Percentiles rank a stretch among this genome's conserved stretches.
phyloP scores from a whole-genome alignment of 306 rosid genomes.

The Senna tora region DNA sequence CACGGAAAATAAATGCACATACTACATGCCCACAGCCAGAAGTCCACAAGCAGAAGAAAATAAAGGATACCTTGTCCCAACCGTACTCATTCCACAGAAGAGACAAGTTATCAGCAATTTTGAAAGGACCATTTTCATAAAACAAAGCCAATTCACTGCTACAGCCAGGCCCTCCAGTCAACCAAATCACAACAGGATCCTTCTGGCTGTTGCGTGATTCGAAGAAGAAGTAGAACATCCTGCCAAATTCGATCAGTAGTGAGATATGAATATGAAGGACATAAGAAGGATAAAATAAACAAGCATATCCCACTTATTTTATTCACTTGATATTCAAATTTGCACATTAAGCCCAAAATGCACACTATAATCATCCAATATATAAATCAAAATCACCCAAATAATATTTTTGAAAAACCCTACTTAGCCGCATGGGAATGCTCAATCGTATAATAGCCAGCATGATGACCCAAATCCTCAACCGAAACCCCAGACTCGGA shows the following conservation, averaged over 20 bases:
- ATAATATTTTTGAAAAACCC: not conserved
- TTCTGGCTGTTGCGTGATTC: slow-evolving; percentile 76
- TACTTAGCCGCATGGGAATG: slow-evolving; percentile 87
- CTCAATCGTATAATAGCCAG: slow-evolving; percentile 82
- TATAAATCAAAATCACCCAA: not conserved
- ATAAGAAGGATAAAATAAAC: slow-evolving; percentile 8
- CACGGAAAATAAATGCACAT: not conserved
- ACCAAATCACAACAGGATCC: slow-evolving; percentile 96
- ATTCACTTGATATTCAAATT: not conserved
- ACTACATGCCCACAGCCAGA: not conserved
- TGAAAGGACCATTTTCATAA: slow-evolving; percentile 94
- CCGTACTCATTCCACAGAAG: slow-evolving; percentile 92
- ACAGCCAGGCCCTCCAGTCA: slow-evolving; percentile 99
- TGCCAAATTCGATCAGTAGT: slow-evolving; percentile 36
- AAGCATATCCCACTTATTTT: slow-evolving; percentile 12
- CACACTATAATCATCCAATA: not conserved
- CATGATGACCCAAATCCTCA: slow-evolving; percentile 86
- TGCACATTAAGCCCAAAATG: not conserved
- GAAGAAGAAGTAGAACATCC: slow-evolving; percentile 96
- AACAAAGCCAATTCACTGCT: slow-evolving; percentile 97
- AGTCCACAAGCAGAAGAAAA: not conserved
- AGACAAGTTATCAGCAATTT: slow-evolving; percentile 78
- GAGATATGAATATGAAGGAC: slow-evolving; percentile 28
- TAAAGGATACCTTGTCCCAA: slow-evolving; percentile 83
- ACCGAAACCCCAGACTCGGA: slow-evolving; percentile 56